A percentile compares a stretch with the other conserved stretches of the same genome.
Conservation (phyloP, 768 basidiomycete genomes). For the Tricholoma hemisulphureum region DNA sequence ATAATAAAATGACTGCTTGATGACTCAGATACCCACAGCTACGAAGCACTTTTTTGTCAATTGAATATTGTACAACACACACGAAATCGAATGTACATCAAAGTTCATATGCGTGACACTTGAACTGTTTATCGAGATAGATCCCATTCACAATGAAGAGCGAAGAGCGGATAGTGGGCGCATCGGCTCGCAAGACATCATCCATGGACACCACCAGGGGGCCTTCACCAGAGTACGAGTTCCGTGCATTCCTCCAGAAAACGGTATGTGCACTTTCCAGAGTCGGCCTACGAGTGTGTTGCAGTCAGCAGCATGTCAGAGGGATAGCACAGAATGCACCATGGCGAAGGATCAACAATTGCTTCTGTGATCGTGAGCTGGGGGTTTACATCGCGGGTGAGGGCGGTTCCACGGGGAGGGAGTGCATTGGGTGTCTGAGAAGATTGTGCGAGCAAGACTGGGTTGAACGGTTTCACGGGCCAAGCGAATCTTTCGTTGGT, state of each 20-base stretch:
- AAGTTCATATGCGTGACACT: background rate
- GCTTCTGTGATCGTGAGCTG: background rate
- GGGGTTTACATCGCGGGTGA: background rate
- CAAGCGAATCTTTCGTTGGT: background rate
- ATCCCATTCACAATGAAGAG: slow-evolving; percentile 4
- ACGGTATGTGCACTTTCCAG: background rate
- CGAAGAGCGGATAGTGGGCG: background rate
- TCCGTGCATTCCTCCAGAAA: slow-evolving; percentile 14
- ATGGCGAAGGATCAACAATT: background rate
- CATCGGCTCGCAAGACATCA: slow-evolving; percentile 6
- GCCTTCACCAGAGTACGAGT: slow-evolving; percentile 3
- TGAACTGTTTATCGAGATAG: slow-evolving; percentile 12
- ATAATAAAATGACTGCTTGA: background rate
- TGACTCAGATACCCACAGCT: no score
- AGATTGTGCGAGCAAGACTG: background rate
- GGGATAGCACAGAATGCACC: background rate
- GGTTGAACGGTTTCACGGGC: background rate
- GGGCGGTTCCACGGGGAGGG: background rate
- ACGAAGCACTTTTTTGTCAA: no score
- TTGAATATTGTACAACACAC: background rate
- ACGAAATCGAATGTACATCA: background rate
- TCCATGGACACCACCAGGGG: slow-evolving; percentile 7
- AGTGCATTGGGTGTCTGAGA: background rate
- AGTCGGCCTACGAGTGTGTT: background rate
- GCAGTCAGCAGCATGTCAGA: background rate